Evolutionary conservation across 108 stramenopile species (phyloP), one percentile per base, ranked within the genome.

Genomic region (Nitzschia sp.): DNA sequence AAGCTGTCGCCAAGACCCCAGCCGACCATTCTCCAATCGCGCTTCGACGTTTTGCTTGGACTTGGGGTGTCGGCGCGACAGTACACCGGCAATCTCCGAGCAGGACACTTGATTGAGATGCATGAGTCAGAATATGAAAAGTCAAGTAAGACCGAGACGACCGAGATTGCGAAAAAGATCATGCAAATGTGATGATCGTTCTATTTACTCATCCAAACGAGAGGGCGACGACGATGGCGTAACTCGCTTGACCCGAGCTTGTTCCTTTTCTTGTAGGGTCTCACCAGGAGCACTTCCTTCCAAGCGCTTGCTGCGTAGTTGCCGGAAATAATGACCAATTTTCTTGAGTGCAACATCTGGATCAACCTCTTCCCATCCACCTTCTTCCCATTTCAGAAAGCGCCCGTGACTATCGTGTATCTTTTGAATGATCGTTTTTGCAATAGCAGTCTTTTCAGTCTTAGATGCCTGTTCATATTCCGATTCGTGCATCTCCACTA

Each of bases 361-460:
- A 7, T 40, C n/a, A 6, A 68, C 67, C 41, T 68, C 67, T 37
- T 46, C 53, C 67, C 67, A 68, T n/a, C 56, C 67, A 24, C 17
- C 15, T 26, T 55, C 24, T 12, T 12, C 19, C 54, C 22, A n/a
- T 3, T 55, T n/a, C 20, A 25, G 3, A 19, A 50, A 50, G 2
- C 48, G 48, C 3, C 48, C 48, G 15, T 50, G 48, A 34, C 29
- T 34, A 15, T 50, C 48, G 3, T 50, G 15, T 17, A 50, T 50
- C 17, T 2, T 50, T 3, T 17, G 48, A 19, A 50, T 19, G 3
- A 50, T 15, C 17, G 3, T 15, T 15, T 17, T 19, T 19, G 48
- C 48, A 50, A 50, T 50, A 1, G 2, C 48, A 1, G 48, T 50
- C 48, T 50, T 50, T 50, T 50, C 17, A 50, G 17, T 50, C 48